These are phyloP conservation scores for Populus alba DNA, from an alignment of 345 rosid species.

Conservation along the genomic window DNA sequence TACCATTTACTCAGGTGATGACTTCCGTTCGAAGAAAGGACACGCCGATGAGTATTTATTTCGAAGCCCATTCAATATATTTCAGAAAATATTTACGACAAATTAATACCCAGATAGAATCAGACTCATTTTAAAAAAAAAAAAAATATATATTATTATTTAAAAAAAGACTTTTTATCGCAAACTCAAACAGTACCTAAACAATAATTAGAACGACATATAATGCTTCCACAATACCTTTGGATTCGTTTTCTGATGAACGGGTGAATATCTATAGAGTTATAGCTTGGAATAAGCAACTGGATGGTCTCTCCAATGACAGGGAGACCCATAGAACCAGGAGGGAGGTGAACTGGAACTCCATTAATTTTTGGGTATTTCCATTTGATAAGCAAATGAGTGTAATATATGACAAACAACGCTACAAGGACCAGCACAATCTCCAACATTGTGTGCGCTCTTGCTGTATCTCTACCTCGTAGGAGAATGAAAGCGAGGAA, in stretches of 20 bases:
- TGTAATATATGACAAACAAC: not conserved
- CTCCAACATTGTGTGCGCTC: not conserved
- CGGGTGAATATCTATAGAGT: constrained; percentile 11
- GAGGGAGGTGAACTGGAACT: constrained; percentile 6
- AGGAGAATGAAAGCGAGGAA: not conserved
- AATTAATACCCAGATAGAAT: too few species aligned
- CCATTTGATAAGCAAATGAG: constrained; percentile 7
- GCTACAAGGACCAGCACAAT: not conserved
- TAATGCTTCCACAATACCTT: not conserved
- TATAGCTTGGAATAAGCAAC: constrained; percentile 7
- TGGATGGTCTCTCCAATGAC: constrained; percentile 12
- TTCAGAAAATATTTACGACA: not conserved
- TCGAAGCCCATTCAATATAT: not conserved
- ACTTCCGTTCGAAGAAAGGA: not conserved
- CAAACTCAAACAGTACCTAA: too few species aligned
- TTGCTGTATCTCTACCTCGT: not conserved
- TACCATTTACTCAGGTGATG: too few species aligned
- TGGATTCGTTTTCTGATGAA: constrained; percentile 9
- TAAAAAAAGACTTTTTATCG: too few species aligned
- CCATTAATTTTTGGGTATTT: constrained; percentile 14
- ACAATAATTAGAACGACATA: too few species aligned
- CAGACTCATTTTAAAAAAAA: too few species aligned
- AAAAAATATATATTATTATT: too few species aligned
- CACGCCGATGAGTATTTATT: too few species aligned
- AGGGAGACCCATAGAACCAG: constrained; percentile 17